Percentiles rank a stretch among this genome's conserved stretches.
Evolutionary conservation across 2,329 filamentous ascomycete species (phyloP).

Genomic region (Botrytis squamosa): DNA sequence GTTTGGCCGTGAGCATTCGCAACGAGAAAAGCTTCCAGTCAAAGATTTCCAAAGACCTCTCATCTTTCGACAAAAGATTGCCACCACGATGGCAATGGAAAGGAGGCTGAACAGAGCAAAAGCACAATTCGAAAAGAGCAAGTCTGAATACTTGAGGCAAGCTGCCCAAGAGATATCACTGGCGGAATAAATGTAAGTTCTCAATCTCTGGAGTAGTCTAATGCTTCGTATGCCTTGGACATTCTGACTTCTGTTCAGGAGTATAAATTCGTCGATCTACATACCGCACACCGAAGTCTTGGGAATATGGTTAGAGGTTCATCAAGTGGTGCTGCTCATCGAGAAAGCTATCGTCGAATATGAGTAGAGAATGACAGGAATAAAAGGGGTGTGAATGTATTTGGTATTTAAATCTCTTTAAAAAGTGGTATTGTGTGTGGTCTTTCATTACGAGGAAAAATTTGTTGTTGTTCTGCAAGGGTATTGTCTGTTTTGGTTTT

Average conservation of each 20-base stretch:
- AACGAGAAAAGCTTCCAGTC: no score
- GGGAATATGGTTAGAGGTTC: no score
- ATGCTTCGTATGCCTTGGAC: no score
- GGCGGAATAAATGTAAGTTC: no score
- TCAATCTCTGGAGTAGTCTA: no score
- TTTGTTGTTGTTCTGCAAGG: not conserved
- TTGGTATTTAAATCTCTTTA: not conserved
- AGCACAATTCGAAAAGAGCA: not conserved
- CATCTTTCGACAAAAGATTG: not conserved
- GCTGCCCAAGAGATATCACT: no score
- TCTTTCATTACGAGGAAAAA: not conserved
- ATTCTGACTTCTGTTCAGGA: no score
- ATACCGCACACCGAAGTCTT: no score
- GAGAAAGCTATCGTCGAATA: not conserved
- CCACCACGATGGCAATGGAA: not conserved
- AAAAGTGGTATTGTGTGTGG: not conserved
- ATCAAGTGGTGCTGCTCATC: not conserved
- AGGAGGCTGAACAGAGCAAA: not conserved
- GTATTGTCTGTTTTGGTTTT: not conserved
- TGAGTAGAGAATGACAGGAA: not conserved
- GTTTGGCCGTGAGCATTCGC: no score
- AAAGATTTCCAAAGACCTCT: no score
- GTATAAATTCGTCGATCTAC: no score
- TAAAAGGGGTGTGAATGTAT: not conserved
- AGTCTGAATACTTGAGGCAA: not conserved